Evolutionary conservation across 352 stramenopile genomes (phyloP), one percentile per base, ranked within the genome.

Genomic region (Pilasporangium apinafurcum): DNA sequence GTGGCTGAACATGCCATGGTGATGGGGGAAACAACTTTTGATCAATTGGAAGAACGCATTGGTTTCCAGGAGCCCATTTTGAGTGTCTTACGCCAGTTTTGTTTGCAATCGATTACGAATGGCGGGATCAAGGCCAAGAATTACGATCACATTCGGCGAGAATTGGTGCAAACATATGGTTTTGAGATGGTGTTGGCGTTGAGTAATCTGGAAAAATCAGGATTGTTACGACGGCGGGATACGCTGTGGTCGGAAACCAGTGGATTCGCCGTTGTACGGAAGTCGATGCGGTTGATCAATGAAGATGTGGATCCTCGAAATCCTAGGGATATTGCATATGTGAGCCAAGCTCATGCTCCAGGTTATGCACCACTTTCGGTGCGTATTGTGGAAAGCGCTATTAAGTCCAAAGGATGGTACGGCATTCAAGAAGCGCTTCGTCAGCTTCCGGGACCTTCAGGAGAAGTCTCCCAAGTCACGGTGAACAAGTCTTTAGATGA

Each of bases 131-230:
- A 96, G 57, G 82, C 88, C 8, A 94, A 93, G 55, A 91, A 94
- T 54, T 98, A 96, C 55, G 95, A 98, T 63, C 67, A 90, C 37
- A 68, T 99, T 9, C 84, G 92, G 24, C 79, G 87, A 27, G 86
- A 98, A 43, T 75, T 98, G 14, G 83, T 98, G 26, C 95, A 99
- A 63, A 97, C 89, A 1, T 99, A 99, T 56, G 96, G 95, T 5
- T 98, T 98, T 49, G 86, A 98, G 58, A 96, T 95, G 62, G 59
- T 98, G 36, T 70, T 96, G 17, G 79, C 92, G 16, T 59, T 99
- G 8, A 85, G 71, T 32, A 96, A 97, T 52, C 65, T 99, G n/a
- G 96, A 99, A 63, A 90, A 92, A 35, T 77, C 83, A 13, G 93
- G 92, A 5, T 72, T 97, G 32, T 66, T 98, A 22, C 85, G 86